A percentile compares a stretch with the other conserved stretches of the same genome.
These are phyloP conservation scores for Saccharata proteae DNA, from an alignment of 2,329 filamentous ascomycete species.

Conservation along the genomic window DNA sequence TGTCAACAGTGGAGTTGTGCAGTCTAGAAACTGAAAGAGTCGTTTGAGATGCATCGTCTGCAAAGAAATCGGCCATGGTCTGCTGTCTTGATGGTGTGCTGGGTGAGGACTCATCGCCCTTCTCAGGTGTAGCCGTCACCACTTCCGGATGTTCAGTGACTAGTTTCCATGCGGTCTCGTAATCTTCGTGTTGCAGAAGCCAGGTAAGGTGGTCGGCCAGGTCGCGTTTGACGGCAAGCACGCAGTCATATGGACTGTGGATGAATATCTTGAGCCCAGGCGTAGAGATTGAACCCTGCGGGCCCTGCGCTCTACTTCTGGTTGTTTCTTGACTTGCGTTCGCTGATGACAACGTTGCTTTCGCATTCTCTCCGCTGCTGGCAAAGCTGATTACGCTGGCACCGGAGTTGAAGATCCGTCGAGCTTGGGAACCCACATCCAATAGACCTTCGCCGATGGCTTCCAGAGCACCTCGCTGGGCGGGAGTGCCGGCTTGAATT, in stretches of 20 bases:
- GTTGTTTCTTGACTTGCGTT: slow-evolving; percentile 23
- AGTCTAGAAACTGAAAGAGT: slow-evolving; percentile 47
- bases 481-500: slow-evolving; percentile 43
- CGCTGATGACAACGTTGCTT: slow-evolving; percentile 18
- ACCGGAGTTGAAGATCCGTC: slow-evolving; percentile 72
- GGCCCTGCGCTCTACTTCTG: slow-evolving; percentile 13
- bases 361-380: slow-evolving; percentile 26
- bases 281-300: slow-evolving; percentile 1
- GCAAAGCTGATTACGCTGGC: slow-evolving; percentile 53
- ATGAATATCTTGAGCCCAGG: slow-evolving; percentile 75
- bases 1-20: slow-evolving; percentile 57
- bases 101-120: slow-evolving; percentile 24
- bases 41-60: slow-evolving; percentile 55
- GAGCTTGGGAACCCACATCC: slow-evolving; percentile 83
- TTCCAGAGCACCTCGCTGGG: slow-evolving; percentile 63
- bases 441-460: slow-evolving; percentile 68
- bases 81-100: slow-evolving; percentile 29
- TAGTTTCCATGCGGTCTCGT: slow-evolving; percentile 78
- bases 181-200: slow-evolving; percentile 71
- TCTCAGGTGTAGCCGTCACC: slow-evolving; percentile 24
- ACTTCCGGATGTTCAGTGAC: slow-evolving; percentile 77
- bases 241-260: slow-evolving; percentile 91
- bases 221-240: slow-evolving; percentile 81
- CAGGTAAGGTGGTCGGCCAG: slow-evolving; percentile 74
- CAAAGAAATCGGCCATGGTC: slow-evolving; percentile 54